Evolutionary conservation across 208 protist species (phyloP), one percentile per base, ranked within the genome.

Genomic region (Leishmania gerbilli): DNA sequence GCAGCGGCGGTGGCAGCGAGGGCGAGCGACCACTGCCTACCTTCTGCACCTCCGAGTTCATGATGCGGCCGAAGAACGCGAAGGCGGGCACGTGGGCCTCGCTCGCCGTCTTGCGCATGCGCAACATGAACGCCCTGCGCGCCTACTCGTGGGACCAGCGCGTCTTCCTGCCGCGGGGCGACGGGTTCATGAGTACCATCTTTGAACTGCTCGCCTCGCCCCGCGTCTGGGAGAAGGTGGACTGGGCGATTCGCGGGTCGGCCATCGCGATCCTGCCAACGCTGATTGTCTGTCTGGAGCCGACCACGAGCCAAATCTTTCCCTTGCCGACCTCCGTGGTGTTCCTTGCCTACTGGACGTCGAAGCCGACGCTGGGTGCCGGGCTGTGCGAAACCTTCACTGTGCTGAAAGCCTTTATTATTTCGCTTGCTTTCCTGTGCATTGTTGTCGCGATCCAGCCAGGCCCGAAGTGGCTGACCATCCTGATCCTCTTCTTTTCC

Each of bases 331-430:
- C 92, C 42, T 95, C 91, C 47, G 89, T 90, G 19, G 89, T 95
- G 45, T 89, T 92, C 45, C 91, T 92, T 75, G 94, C 94, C 27
- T 97, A 91, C 82, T 97, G 94, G 92, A 96, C 95, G 69, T 92
- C 88, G 34, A 84, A 89, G 88, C 94, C 94, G 47, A 97, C 92
- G 17, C 89, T 97, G 71, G 94, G 94, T 78, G 81, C 84, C n/a
- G 94, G 92, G 47, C 80, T 97, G 79, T 87, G 90, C 7, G 92
- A 96, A 83, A 88, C 92, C 31, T 88, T 89, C 71, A 83, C 92
- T 37, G 83, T 89, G 31, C 69, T 97, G 45, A 97, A 97, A 71
- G 92, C 91, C 31, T 95, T 94, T 79, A 87, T 88, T 31, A 71
- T 95, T 40, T 90, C 87, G 56, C 79, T 95, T 11, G 82, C 88